Evolutionary conservation across 192 early-diverging fungal genomes (phyloP), one percentile per base, ranked within the genome.

Genomic region (Entomortierella parvispora): DNA sequence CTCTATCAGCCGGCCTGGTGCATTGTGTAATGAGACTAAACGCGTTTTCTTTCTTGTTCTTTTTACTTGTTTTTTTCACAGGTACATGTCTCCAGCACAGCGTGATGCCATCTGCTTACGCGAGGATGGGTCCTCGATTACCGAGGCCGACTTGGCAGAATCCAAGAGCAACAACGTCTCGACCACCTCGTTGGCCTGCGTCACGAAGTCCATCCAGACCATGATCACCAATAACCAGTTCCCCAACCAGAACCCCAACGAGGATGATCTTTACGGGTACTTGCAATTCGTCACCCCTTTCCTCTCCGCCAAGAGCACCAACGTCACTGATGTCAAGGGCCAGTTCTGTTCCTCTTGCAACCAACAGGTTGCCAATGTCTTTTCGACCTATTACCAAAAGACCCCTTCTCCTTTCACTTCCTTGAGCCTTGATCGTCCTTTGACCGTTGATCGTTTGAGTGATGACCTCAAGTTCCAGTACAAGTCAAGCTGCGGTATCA

Each of bases 331-430:
- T n/a, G n/a, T 23, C 25, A 12, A 40, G 7, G 37, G 37, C 37
- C 37, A 40, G 8, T 68, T 77, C 61, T 77, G 74, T 47, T 63
- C 74, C 1, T 0, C 54, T 15, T 77, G 74, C 44, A 77, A 77
- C 40, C 55, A 77, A 29, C 55, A 68, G 55, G 61, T 77, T 9
- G 74, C 74, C 46, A 77, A 77, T 61, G 59, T 77, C 55, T 77
- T 77, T 31, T 63, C 61, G 12, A 77, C 63, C 47, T 64, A 77
- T 42, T 77, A 68, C 65, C 58, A 58, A n/a, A 68, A 68, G 60
- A 63, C 4, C 20, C 72, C 72, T 28, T 55, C 72, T 2, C 51
- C 74, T 7, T 68, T n/a, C n/a, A n/a, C 29, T 18, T 25, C 37
- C 25, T 33, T 77, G 49, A 77, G 64, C 61, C 58, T 77, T 63